A percentile compares a stretch with the other conserved stretches of the same genome.
Evolutionary conservation across 176 grass and related monocot genomes (phyloP).

Genomic region (Carex scoparia): DNA sequence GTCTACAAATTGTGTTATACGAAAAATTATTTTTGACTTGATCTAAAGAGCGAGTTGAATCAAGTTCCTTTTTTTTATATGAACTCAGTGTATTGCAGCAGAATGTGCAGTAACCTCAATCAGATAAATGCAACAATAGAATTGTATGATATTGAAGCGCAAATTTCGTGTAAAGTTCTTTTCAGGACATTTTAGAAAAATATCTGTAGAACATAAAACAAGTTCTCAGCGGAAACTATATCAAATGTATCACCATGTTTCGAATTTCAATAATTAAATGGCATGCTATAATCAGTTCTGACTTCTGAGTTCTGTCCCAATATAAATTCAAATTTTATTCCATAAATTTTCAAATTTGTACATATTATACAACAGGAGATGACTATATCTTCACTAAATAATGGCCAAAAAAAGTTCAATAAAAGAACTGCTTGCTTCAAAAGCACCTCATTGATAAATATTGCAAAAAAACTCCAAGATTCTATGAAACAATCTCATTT

Average conservation of each 20-base stretch:
- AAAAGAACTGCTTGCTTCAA: not conserved
- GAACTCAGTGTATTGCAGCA: not conserved
- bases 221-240: not conserved
- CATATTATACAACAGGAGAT: slow-evolving; percentile 1
- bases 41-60: too few relatives aligned
- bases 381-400: not conserved
- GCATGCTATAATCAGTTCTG: not conserved
- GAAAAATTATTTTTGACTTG: too few relatives aligned
- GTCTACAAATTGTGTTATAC: too few relatives aligned
- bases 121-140: not conserved
- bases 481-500: not conserved
- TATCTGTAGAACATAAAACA: not conserved
- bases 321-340: slow-evolving; percentile 9
- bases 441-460: not conserved
- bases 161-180: not conserved
- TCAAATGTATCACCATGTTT: not conserved
- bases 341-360: not conserved
- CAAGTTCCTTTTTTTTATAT: not conserved
- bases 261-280: not conserved
- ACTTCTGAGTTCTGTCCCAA: not conserved
- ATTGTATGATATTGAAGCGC: not conserved
- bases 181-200: not conserved
- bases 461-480: not conserved
- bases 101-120: not conserved
- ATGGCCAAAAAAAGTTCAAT: not conserved